A percentile compares a stretch with the other conserved stretches of the same genome.
phyloP scores from a whole-genome alignment of 495 filamentous ascomycete genomes.

The Hyphodiscus hymeniophilus region DNA sequence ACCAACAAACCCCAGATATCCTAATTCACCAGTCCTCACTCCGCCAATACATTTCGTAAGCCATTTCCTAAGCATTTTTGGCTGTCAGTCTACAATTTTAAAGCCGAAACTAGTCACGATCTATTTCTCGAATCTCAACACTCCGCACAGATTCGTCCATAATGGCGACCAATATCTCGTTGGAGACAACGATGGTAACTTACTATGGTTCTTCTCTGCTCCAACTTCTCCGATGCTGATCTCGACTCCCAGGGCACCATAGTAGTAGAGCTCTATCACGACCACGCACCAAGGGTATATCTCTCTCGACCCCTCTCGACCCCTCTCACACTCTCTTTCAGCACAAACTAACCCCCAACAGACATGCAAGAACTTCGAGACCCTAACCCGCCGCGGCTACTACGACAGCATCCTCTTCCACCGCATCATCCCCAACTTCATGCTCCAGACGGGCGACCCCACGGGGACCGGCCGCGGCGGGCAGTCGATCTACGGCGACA shows the following conservation, averaged over 20 bases:
- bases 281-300: constrained; percentile 62
- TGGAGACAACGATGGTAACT: constrained; percentile 75
- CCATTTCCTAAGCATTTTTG: neutral
- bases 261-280: constrained; percentile 79
- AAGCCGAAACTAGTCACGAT: neutral
- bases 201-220: neutral
- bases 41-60: no score
- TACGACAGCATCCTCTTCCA: constrained; percentile 84
- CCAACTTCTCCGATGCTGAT: neutral
- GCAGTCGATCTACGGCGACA: constrained; percentile 82
- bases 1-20: constrained; percentile 7
- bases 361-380: constrained; percentile 85
- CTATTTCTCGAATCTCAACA: neutral
- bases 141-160: constrained; percentile 4
- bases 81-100: neutral
- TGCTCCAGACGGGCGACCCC: constrained; percentile 94
- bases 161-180: constrained; percentile 68
- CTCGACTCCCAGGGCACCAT: constrained; percentile 57
- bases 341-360: constrained; percentile 27
- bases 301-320: no score
- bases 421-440: constrained; percentile 92
- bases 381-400: constrained; percentile 72
- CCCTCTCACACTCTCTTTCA: no score
- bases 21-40: neutral
- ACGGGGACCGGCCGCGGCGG: constrained; percentile 94